Evolutionary conservation across 495 filamentous ascomycete species (phyloP), one percentile per base, ranked within the genome.

Genomic region (Penicillium tannophilum): DNA sequence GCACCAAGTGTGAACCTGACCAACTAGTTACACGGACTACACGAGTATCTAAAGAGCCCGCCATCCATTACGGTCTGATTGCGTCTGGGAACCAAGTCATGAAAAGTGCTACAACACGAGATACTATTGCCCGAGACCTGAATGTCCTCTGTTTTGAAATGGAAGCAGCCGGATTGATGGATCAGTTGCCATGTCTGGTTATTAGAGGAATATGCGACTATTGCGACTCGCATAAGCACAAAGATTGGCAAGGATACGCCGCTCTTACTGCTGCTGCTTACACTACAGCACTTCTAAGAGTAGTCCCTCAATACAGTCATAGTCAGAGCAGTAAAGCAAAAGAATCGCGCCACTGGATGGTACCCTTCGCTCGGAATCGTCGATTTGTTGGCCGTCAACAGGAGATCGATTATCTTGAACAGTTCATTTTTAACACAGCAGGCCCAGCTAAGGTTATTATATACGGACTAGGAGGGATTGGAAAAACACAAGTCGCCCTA

Each of bases 401-500:
- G 4, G 55, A 73, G 54, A 53, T 75, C 26, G 53, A 52, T 12
- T 19, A 61, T 1, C 39, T 59, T 26, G 43, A 59, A 46, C 12
- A 59, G 0, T 12, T 41, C 28, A 39, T 54, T 10, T 36, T 42
- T 14, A 3, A 6, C 0, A 4, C 26, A 59, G 8, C 19, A 16
- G 31, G 50, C 11, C 28, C 42, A 2, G 48, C 20, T 1, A 69
- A 58, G 35, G 33, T 70, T 52, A 61, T 77, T 9, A 64, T 84
- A 19, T 52, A 59, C 16, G 81, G 82, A 16, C 69, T 82, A 12
- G 79, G 78, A 3, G 81, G 79, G 12, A 65, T 81, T 31, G 77
- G 79, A 3, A 85, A 84, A 60, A 81, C 81, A 11, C 79, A 82
- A 59, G 63, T 84, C 30, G 80, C 73, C 3, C 63, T 86, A 17